Evolutionary conservation across 1,284 basidiomycete genomes (phyloP), one percentile per base, ranked within the genome.

Genomic region (Trichosporon asahii): DNA sequence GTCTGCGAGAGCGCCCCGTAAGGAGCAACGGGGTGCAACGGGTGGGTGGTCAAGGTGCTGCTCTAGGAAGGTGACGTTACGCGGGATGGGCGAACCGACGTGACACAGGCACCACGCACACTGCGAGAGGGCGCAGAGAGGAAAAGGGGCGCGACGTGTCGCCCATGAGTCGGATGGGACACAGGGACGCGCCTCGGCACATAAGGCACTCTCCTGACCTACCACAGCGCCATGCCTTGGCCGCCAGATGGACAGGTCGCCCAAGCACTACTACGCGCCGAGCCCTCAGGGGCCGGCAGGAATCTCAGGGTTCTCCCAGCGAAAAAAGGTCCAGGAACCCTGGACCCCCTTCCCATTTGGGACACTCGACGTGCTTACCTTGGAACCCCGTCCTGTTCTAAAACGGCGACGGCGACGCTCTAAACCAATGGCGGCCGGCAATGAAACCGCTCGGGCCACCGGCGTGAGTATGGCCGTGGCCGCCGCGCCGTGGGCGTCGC

Each of bases 11-110:
- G 49, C 49, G 11, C 44, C 21, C 15, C 44, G 15, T 29, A 60
- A 29, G 9, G 21, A 15, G 27, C 25, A 29, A 25, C 37, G 64
- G 37, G 35, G 35, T 65, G 44, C 64, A 65, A 65, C 64, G 37
- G 61, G 61, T 29, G 31, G 37, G 37, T 21, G 23, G 23, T 8
- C 18, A 5, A 65, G 29, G 27, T 44, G 29, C 40, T 65, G 64
- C 29, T 33, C 29, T 29, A 61, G 57, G 57, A 61, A 61, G 57
- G 57, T 61, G 57, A 61, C 57, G 57, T 61, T 61, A 65, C 64
- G 23, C 64, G 64, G 64, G 64, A 65, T 65, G 44, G 64, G 27
- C 21, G 64, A 65, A 37, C 57, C 57, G 35, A 40, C 44, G 40
- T 46, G 64, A 65, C 18, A 31, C 14, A 65, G 14, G 37, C 14